A percentile compares a stretch with the other conserved stretches of the same genome.
These are phyloP conservation scores for Macrophomina phaseolina DNA, from an alignment of 2,329 filamentous ascomycete genomes.

Conservation along the genomic window DNA sequence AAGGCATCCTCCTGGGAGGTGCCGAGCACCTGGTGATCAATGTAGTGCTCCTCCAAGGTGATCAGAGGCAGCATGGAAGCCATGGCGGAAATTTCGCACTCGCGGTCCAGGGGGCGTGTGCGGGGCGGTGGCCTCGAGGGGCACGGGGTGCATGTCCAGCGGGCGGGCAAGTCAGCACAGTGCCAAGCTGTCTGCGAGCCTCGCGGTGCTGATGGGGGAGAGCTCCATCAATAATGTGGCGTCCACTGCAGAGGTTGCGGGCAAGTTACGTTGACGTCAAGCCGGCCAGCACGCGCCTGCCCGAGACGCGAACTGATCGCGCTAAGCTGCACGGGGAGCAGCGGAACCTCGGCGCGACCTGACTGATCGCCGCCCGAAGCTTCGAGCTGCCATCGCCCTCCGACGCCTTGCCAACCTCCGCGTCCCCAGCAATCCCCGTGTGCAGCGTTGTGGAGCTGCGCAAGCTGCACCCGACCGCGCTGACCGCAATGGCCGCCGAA, in stretches of 20 bases:
- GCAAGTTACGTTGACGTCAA: slow-evolving; percentile 17
- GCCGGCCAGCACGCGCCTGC: slow-evolving; percentile 21
- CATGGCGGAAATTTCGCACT: slow-evolving; percentile 4
- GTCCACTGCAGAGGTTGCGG: slow-evolving; percentile 23
- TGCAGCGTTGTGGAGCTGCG: neutral
- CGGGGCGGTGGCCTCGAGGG: neutral
- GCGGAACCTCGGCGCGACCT: neutral
- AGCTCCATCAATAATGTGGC: slow-evolving; percentile 18
- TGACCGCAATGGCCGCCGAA: slow-evolving; percentile 30
- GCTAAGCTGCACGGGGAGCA: neutral
- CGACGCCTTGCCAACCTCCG: neutral
- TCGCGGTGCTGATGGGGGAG: slow-evolving; percentile 16
- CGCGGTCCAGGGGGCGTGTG: slow-evolving; percentile 17
- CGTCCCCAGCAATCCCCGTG: neutral
- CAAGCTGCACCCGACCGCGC: neutral
- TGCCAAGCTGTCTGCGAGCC: slow-evolving; percentile 22
- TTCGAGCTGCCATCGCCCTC: neutral
- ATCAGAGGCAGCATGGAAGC: slow-evolving; percentile 24
- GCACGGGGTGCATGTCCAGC: slow-evolving; percentile 6
- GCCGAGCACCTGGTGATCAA: slow-evolving; percentile 18
- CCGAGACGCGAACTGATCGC: slow-evolving; percentile 14
- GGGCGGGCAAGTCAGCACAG: slow-evolving; percentile 16
- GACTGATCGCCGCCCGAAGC: neutral
- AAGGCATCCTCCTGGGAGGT: slow-evolving; percentile 21
- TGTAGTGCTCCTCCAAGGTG: slow-evolving; percentile 25